Conservation (phyloP, 2,329 filamentous ascomycete species). For the Sporothrix luriei region DNA sequence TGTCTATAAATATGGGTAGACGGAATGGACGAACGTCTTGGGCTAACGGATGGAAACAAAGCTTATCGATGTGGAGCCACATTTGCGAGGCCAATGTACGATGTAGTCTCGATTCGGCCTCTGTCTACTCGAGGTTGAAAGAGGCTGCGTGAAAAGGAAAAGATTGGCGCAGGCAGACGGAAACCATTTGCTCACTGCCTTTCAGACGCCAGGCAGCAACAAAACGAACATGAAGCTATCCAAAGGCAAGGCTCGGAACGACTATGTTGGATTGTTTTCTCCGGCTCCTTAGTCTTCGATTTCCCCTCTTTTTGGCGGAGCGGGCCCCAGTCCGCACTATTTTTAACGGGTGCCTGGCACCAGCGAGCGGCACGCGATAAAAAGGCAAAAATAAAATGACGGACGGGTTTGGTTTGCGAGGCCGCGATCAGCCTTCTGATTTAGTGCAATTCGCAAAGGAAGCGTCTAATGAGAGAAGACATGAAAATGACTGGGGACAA, state of each 20-base stretch:
- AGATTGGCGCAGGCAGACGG: not conserved
- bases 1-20: not conserved
- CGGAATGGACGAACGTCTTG: not conserved
- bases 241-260: not conserved
- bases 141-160: not conserved
- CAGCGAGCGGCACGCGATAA: slow-evolving; percentile 15
- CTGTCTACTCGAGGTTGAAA: not conserved
- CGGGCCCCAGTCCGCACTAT: slow-evolving; percentile 12
- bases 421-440: slow-evolving; percentile 2
- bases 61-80: not conserved
- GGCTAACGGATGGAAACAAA: not conserved
- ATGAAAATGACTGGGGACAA: not conserved
- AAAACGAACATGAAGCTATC: slow-evolving; percentile 5
- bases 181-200: not conserved
- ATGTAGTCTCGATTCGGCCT: not conserved
- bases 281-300: not conserved
- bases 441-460: not conserved
- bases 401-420: not conserved
- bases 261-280: not conserved
- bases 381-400: too few relatives aligned
- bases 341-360: slow-evolving; percentile 28
- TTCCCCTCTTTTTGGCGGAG: not conserved
- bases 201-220: slow-evolving; percentile 15
- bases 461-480: not conserved
- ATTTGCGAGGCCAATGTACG: not conserved